phyloP scores from a whole-genome alignment of 345 rosid genomes.

The Erysimum cheiranthoides region DNA sequence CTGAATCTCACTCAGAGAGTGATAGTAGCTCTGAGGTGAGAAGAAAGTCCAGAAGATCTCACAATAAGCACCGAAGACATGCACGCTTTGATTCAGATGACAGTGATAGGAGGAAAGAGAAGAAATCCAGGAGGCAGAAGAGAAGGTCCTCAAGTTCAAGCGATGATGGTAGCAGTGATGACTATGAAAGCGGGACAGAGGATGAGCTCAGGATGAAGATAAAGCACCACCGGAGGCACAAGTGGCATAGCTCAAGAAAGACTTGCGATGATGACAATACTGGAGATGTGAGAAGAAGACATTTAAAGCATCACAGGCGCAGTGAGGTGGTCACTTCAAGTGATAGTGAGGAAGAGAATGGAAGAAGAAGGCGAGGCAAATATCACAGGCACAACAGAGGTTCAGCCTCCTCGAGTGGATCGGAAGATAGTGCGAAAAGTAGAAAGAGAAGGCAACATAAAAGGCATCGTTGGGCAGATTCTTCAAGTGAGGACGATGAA shows the following conservation, averaged over 20 bases:
- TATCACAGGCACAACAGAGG: slow-evolving; percentile 48
- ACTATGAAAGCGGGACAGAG: slow-evolving; percentile 52
- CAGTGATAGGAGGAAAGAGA: slow-evolving; percentile 60
- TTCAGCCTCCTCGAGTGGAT: slow-evolving; percentile 44
- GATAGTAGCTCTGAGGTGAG: slow-evolving; percentile 54
- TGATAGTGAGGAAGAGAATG: slow-evolving; percentile 42
- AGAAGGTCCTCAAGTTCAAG: slow-evolving; percentile 52
- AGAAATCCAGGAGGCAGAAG: slow-evolving; percentile 55
- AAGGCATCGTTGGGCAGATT: slow-evolving; percentile 37
- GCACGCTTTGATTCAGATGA: slow-evolving; percentile 57
- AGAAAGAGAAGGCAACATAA: slow-evolving; percentile 49
- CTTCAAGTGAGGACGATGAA: slow-evolving; percentile 44
- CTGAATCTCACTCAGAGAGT: slow-evolving; percentile 54
- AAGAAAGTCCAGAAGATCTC: slow-evolving; percentile 61
- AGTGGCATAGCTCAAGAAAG: slow-evolving; percentile 51
- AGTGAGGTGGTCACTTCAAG: slow-evolving; percentile 46
- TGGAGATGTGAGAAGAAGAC: slow-evolving; percentile 39
- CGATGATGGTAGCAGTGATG: slow-evolving; percentile 50
- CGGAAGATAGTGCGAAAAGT: slow-evolving; percentile 44
- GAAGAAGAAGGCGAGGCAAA: slow-evolving; percentile 47
- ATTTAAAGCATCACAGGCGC: slow-evolving; percentile 38
- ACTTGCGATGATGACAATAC: slow-evolving; percentile 49
- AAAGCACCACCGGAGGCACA: slow-evolving; percentile 52
- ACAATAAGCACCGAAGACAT: slow-evolving; percentile 64
- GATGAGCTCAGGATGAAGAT: slow-evolving; percentile 59